Percentiles rank a stretch among this genome's conserved stretches.
Evolutionary conservation across 768 basidiomycete species (phyloP).

Genomic region (Xanthoconium purpureum): DNA sequence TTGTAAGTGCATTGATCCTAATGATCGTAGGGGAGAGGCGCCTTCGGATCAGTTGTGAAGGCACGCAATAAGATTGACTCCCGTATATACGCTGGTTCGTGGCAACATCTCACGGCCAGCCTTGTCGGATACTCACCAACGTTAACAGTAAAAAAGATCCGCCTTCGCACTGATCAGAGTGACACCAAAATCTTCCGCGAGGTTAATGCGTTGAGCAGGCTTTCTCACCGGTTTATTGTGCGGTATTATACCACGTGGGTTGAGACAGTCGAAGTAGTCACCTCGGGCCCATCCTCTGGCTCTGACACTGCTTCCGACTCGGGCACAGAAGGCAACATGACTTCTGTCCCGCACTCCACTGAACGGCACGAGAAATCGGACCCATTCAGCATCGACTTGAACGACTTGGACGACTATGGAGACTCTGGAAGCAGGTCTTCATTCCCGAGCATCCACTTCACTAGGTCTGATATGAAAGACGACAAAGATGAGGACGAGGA

Average conservation of each 20-base stretch:
- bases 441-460: constrained; percentile 88
- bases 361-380: constrained; percentile 46
- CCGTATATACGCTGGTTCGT: constrained; percentile 75
- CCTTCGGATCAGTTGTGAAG: constrained; percentile 93
- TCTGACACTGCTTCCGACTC: constrained; percentile 38
- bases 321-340: constrained; percentile 47
- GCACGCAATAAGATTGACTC: constrained; percentile 86
- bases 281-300: constrained; percentile 48
- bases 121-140: not conserved
- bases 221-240: constrained; percentile 88
- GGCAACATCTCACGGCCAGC: not conserved
- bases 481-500: constrained; percentile 36
- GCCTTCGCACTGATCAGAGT: constrained; percentile 70
- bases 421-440: constrained; percentile 50
- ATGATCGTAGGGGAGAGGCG: constrained; percentile 70
- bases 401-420: constrained; percentile 57
- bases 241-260: constrained; percentile 91
- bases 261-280: constrained; percentile 58
- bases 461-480: constrained; percentile 40
- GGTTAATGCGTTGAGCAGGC: constrained; percentile 81
- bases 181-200: constrained; percentile 89
- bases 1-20: not conserved
- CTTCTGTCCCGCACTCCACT: constrained; percentile 49
- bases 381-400: constrained; percentile 63
- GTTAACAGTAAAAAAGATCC: constrained; percentile 79